A percentile compares a stretch with the other conserved stretches of the same genome.
These are phyloP conservation scores for Aspergillus brunneoviolaceus DNA, from an alignment of 2,329 filamentous ascomycete species.

Conservation along the genomic window DNA sequence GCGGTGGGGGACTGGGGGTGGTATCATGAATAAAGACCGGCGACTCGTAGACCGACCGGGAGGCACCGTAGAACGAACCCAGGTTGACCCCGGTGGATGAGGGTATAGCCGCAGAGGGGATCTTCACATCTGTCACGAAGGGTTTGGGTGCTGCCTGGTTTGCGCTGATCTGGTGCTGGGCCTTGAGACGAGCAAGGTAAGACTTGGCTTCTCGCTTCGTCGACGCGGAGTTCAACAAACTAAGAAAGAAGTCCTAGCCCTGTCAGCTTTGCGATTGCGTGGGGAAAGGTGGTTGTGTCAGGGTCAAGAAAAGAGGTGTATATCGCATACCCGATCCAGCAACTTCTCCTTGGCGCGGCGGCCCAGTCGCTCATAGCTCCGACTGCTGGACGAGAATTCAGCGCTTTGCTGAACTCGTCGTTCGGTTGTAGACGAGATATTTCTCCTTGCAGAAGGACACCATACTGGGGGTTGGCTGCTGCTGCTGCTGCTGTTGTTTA, in stretches of 20 bases:
- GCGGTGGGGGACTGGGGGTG: slow-evolving; percentile 40
- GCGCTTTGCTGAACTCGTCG: slow-evolving; percentile 27
- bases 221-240: slow-evolving; percentile 81
- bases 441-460: slow-evolving; percentile 11
- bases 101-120: slow-evolving; percentile 13
- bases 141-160: slow-evolving; percentile 27
- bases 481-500: not conserved
- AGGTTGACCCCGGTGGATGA: slow-evolving; percentile 56
- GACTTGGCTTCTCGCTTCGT: slow-evolving; percentile 91
- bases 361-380: slow-evolving; percentile 33
- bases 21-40: slow-evolving; percentile 60
- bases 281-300: too few species aligned
- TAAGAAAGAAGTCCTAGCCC: slow-evolving; percentile 75
- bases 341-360: slow-evolving; percentile 46
- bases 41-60: slow-evolving; percentile 57
- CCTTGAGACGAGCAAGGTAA: slow-evolving; percentile 82
- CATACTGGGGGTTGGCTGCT: not conserved
- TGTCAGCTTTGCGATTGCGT: slow-evolving; percentile 4
- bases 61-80: slow-evolving; percentile 59
- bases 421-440: slow-evolving; percentile 19
- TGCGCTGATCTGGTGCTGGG: slow-evolving; percentile 35
- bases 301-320: not conserved
- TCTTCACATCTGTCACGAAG: slow-evolving; percentile 26
- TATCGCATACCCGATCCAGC: slow-evolving; percentile 39
- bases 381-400: slow-evolving; percentile 32